phyloP scores from a whole-genome alignment of 176 grass and related monocot species.

The Oryza brachyantha region DNA sequence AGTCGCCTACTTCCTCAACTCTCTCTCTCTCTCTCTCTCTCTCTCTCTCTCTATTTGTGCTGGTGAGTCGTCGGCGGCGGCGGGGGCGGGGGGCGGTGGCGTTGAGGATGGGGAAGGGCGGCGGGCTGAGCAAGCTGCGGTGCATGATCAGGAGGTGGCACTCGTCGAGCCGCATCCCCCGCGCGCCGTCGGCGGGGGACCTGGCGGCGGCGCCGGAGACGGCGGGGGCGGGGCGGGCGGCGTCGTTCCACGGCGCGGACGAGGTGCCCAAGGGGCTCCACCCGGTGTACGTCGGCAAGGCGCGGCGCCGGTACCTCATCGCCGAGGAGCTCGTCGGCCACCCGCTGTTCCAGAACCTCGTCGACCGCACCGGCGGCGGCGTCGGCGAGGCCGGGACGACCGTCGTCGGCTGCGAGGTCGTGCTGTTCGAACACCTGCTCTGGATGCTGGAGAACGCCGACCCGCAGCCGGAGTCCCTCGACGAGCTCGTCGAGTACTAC shows the following conservation, averaged over 20 bases:
- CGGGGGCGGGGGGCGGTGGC: not conserved
- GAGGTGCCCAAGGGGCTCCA: constrained; percentile 52
- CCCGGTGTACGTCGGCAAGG: constrained; percentile 74
- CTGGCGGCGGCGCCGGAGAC: not conserved
- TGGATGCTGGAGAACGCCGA: constrained; percentile 87
- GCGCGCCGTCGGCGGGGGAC: constrained; percentile 1
- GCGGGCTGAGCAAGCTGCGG: constrained; percentile 61
- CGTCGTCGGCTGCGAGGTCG: constrained; percentile 70
- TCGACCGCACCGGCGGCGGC: constrained; percentile 37
- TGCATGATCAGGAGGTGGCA: constrained; percentile 78
- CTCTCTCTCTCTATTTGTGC: not conserved
- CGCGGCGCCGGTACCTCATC: constrained; percentile 69
- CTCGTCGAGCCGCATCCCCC: constrained; percentile 54
- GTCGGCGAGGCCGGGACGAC: not conserved
- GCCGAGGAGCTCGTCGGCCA: constrained; percentile 48
- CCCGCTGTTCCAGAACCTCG: constrained; percentile 68
- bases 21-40: not conserved
- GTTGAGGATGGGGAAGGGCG: constrained; percentile 47
- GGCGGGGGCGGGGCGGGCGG: not conserved
- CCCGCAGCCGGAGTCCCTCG: constrained; percentile 62
- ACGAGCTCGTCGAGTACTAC: constrained; percentile 81
- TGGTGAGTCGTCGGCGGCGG: not conserved
- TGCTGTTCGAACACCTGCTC: constrained; percentile 75
- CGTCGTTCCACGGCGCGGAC: constrained; percentile 61
- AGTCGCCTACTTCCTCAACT: not conserved